These are phyloP conservation scores for Westerdykella ornata DNA, from an alignment of 2,329 filamentous ascomycete genomes.

Conservation along the genomic window DNA sequence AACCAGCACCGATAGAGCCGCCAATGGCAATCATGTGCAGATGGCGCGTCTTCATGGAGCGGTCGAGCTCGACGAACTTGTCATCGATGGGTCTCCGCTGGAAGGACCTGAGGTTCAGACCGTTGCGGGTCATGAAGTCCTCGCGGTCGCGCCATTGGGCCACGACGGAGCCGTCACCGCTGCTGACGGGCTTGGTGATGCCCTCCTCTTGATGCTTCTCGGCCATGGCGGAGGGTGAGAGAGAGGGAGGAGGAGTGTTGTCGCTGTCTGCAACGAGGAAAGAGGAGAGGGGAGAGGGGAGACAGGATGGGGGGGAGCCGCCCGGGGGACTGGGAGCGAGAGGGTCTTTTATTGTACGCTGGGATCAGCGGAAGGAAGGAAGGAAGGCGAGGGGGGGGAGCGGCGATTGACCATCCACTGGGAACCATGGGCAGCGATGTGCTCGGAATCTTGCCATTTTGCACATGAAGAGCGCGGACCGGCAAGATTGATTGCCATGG, in stretches of 20 bases:
- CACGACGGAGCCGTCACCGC: conserved; percentile 6
- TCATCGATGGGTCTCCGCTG: conserved; percentile 24
- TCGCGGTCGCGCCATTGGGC: conserved; percentile 27
- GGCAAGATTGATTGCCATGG: too few species aligned
- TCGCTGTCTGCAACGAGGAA: not conserved
- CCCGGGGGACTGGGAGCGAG: conserved; percentile 11
- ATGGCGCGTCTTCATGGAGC: conserved; percentile 51
- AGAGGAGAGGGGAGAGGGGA: conserved; percentile 4
- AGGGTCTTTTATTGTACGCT: conserved; percentile 20
- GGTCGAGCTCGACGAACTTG: conserved; percentile 26
- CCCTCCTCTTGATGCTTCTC: conserved; percentile 28
- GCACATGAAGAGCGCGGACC: too few species aligned
- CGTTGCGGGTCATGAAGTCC: conserved; percentile 33
- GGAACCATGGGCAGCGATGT: not conserved
- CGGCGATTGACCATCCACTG: conserved; percentile 16
- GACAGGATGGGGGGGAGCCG: conserved; percentile 4
- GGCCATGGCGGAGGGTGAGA: conserved; percentile 5
- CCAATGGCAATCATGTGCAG: conserved; percentile 59
- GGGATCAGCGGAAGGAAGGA: conserved; percentile 21
- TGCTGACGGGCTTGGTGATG: conserved; percentile 7
- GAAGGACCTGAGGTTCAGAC: conserved; percentile 32
- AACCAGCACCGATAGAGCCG: conserved; percentile 57
- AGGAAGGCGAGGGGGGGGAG: conserved; percentile 10
- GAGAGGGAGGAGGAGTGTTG: not conserved
- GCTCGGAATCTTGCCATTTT: too few species aligned